Percentiles rank a stretch among this genome's conserved stretches.
These are phyloP conservation scores for Rhynchosporium agropyri DNA, from an alignment of 2,329 filamentous ascomycete species.

Conservation along the genomic window DNA sequence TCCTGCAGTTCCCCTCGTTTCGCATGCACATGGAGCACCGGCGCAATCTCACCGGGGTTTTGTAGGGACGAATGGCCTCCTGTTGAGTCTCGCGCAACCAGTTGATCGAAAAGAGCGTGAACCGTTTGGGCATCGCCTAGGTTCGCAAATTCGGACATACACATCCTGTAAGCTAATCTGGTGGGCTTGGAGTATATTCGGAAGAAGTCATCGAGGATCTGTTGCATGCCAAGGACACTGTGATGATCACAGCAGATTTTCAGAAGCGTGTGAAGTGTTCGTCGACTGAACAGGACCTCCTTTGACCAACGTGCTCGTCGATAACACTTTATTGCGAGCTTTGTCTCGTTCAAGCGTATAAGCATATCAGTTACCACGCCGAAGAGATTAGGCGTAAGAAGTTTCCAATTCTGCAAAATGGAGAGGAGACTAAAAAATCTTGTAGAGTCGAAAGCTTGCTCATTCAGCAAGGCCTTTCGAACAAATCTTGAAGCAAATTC, in stretches of 20 bases:
- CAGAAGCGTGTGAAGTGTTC: conserved; percentile 40
- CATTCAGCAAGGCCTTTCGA: conserved; percentile 26
- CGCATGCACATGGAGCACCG: conserved; percentile 72
- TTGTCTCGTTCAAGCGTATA: conserved; percentile 26
- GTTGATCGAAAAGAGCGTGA: conserved; percentile 48
- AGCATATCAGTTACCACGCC: conserved; percentile 30
- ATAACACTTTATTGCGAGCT: conserved; percentile 35
- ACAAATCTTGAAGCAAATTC: conserved; percentile 32
- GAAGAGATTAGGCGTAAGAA: conserved; percentile 29
- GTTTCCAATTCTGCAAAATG: conserved; percentile 31
- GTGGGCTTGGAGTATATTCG: conserved; percentile 39
- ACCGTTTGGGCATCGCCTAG: conserved; percentile 51
- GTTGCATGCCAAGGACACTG: conserved; percentile 43
- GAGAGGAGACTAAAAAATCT: conserved; percentile 31
- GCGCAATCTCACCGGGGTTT: conserved; percentile 46
- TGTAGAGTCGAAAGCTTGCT: conserved; percentile 23
- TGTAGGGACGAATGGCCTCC: neutral
- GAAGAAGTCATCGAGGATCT: conserved; percentile 45
- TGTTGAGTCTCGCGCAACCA: conserved; percentile 27
- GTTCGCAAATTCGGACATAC: conserved; percentile 47
- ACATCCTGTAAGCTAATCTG: conserved; percentile 41
- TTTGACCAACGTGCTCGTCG: conserved; percentile 27
- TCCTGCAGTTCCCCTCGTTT: conserved; percentile 64
- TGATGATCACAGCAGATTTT: conserved; percentile 39
- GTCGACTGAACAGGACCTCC: conserved; percentile 25